Conservation (phyloP, 192 early-diverging fungal genomes). For the Gryganskiella cystojenkinii region DNA sequence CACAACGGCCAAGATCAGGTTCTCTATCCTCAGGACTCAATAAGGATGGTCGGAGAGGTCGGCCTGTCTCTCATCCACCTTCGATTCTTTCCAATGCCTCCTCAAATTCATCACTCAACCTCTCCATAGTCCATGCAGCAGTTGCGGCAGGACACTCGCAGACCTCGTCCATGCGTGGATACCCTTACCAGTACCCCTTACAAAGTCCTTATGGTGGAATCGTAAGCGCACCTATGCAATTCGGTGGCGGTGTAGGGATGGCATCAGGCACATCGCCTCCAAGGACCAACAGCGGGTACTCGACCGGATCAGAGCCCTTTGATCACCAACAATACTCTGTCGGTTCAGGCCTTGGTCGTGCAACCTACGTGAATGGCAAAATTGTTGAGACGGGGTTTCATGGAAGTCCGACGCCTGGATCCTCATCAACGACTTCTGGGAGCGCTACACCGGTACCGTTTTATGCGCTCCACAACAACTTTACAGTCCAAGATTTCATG, state of each 20-base stretch:
- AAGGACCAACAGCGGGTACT: slow-evolving; percentile 47
- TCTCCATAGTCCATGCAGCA: slow-evolving; percentile 45
- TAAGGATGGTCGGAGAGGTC: slow-evolving; percentile 8
- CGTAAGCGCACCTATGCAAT: slow-evolving; percentile 27
- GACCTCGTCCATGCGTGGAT: neutral
- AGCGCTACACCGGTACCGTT: neutral
- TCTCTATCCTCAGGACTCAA: slow-evolving; percentile 22
- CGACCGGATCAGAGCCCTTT: slow-evolving; percentile 33
- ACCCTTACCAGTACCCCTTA: neutral
- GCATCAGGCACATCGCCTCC: neutral
- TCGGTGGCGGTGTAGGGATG: neutral
- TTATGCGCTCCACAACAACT: slow-evolving; percentile 28
- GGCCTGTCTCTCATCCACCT: slow-evolving; percentile 43
- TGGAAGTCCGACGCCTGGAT: slow-evolving; percentile 2
- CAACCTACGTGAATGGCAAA: slow-evolving; percentile 43
- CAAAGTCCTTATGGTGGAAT: neutral
- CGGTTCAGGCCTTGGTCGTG: slow-evolving; percentile 38
- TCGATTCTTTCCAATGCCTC: slow-evolving; percentile 25
- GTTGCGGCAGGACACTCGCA: slow-evolving; percentile 28
- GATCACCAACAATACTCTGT: slow-evolving; percentile 10
- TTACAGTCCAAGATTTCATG: slow-evolving; percentile 47
- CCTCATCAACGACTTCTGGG: neutral
- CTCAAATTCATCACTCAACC: slow-evolving; percentile 37
- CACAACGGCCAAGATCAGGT: slow-evolving; percentile 22
- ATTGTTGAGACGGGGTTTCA: slow-evolving; percentile 36